Evolutionary conservation across 345 rosid genomes (phyloP).

Genomic region (Passiflora organensis): DNA sequence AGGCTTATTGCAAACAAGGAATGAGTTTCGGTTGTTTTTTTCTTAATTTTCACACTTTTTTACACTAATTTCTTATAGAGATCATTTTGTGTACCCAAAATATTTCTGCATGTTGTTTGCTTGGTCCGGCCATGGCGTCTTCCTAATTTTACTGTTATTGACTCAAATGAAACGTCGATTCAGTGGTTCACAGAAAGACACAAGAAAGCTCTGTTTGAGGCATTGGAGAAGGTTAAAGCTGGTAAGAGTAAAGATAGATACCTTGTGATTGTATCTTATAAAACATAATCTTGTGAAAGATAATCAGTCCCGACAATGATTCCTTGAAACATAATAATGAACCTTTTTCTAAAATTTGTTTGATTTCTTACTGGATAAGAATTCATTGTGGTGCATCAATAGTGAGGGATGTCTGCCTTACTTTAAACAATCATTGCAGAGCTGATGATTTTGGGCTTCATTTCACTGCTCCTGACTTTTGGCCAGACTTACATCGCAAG

Average conservation of each 20-base stretch:
- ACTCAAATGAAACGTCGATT: not conserved
- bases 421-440: slow-evolving; percentile 42
- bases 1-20: too few species aligned
- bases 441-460: slow-evolving; percentile 90
- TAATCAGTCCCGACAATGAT: not conserved
- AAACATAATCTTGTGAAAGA: too few species aligned
- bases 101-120: too few species aligned
- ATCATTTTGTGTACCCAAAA: not conserved
- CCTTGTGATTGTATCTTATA: not conserved
- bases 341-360: not conserved
- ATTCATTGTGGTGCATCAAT: not conserved
- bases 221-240: slow-evolving; percentile 84
- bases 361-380: too few species aligned
- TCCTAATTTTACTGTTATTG: not conserved
- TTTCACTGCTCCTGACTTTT: slow-evolving; percentile 80
- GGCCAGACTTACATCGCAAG: slow-evolving; percentile 48
- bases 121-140: too few species aligned
- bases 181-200: slow-evolving; percentile 76
- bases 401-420: not conserved
- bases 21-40: too few species aligned
- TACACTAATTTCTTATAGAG: too few species aligned
- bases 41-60: too few species aligned
- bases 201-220: slow-evolving; percentile 81
- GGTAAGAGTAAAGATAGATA: slow-evolving; percentile 36
- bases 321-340: too few species aligned